These are phyloP conservation scores for Venturia oleaginea DNA, from an alignment of 2,329 filamentous ascomycete genomes.

Conservation along the genomic window DNA sequence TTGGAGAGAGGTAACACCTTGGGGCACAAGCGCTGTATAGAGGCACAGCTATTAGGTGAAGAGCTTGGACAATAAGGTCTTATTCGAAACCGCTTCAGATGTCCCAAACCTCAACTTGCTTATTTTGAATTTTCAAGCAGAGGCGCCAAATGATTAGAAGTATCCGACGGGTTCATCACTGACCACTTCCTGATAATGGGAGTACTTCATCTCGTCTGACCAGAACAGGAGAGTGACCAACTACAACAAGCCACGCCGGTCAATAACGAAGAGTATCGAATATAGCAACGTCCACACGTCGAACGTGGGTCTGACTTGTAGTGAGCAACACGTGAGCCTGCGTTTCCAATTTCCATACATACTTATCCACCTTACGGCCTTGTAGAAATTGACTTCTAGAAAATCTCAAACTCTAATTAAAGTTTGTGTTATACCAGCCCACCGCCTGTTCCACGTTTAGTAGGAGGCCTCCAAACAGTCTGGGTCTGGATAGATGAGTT, in stretches of 20 bases:
- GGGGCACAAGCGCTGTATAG: not conserved
- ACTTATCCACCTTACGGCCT: not conserved
- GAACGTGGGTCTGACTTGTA: not conserved
- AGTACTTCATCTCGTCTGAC: not conserved
- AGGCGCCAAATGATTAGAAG: not conserved
- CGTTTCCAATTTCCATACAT: not conserved
- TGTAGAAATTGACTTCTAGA: not conserved
- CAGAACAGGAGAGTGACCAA: not conserved
- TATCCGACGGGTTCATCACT: not conserved
- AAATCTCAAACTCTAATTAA: not conserved
- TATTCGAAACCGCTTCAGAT: not conserved
- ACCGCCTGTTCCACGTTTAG: not conserved
- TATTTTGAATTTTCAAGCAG: not conserved
- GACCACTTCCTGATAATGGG: not conserved
- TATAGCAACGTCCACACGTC: not conserved
- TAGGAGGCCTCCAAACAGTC: not conserved
- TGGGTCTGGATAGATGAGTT: not conserved
- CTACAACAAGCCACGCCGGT: not conserved
- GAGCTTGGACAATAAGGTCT: not conserved
- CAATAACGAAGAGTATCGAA: not conserved
- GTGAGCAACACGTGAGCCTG: not conserved
- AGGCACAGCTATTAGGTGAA: not conserved
- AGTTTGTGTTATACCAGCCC: not conserved
- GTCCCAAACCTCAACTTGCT: not conserved
- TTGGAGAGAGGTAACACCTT: not conserved